Base-by-base conservation (phyloP, 495 filamentous ascomycete genomes). In the Hyaloscypha finlandica region DNA sequence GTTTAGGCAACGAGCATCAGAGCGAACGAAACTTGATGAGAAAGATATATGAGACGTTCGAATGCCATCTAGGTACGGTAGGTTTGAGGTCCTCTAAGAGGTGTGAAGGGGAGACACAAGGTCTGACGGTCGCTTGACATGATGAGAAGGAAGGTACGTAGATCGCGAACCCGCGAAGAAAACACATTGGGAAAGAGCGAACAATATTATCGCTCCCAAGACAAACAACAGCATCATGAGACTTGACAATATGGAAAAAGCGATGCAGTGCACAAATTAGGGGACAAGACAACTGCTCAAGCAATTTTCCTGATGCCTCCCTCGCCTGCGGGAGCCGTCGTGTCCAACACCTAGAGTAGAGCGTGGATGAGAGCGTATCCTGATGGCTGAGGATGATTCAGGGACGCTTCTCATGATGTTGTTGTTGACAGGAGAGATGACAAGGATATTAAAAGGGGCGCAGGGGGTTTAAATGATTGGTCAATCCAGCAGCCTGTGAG, bases 51-150 rank as follows among this genome's bases (percentile, higher is more conserved):
- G 32, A 69, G 58, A 20, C 29, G 51, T 32, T 58, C 58, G n/a
- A 52, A 31, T 45, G 67, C 67, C 62, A 65, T 65, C 22, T 69
- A 65, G 48, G 35, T 55, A 51, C 19, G 20, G 25, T 35, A 31
- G 45, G 35, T 42, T 51, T 35, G 37, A n/a, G 37, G 59, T 4
- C 42, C 42, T 19, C 42, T 1, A 48, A 14, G 42, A 48, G 42
- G 9, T 48, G 42, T 48, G 42, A 54, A 54, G 25, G 8, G 1
- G 53, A 48, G 16, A 19, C 42, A 16, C 11, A 48, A 14, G 4
- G 11, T 19, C 9, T 48, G 42, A 19, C 4, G 11, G 11, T 16
- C 11, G 42, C 4, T 4, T 16, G 4, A 14, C 11, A 19, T 48
- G 1, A 16, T 19, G 42, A 48, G 42, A 48, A 19, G 42, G 42